phyloP scores from a whole-genome alignment of 2,329 filamentous ascomycete species.

The Fusarium brevicatenulatum region DNA sequence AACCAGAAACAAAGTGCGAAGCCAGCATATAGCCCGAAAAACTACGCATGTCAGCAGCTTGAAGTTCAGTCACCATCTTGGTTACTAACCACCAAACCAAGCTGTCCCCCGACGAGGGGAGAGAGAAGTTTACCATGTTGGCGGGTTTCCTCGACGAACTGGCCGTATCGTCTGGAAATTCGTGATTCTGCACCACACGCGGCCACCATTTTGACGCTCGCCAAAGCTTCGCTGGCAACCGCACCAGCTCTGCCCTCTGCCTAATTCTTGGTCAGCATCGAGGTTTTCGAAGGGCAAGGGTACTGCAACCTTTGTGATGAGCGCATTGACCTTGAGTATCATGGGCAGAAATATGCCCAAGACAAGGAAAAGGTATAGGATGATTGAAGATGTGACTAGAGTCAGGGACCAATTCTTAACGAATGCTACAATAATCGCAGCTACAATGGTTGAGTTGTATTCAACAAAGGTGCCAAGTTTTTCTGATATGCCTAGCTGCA shows the following conservation, averaged over 20 bases:
- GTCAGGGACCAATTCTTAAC: slow-evolving; percentile 68
- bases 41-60: slow-evolving; percentile 46
- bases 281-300: background rate
- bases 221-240: slow-evolving; percentile 69
- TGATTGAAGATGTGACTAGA: slow-evolving; percentile 65
- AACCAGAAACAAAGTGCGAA: slow-evolving; percentile 73
- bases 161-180: slow-evolving; percentile 62
- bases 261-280: slow-evolving; percentile 33
- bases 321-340: slow-evolving; percentile 62
- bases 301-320: slow-evolving; percentile 52
- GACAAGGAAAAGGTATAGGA: slow-evolving; percentile 65
- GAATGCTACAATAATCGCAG: slow-evolving; percentile 66
- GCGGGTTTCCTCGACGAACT: slow-evolving; percentile 65
- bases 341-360: slow-evolving; percentile 63
- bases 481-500: slow-evolving; percentile 74
- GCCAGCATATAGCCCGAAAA: slow-evolving; percentile 62
- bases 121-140: slow-evolving; percentile 59
- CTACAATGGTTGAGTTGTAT: slow-evolving; percentile 61
- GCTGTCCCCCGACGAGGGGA: slow-evolving; percentile 63
- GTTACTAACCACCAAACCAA: slow-evolving; percentile 54
- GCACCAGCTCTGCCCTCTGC: slow-evolving; percentile 67
- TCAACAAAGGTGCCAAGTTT: slow-evolving; percentile 70
- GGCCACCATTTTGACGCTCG: slow-evolving; percentile 69
- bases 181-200: slow-evolving; percentile 70
- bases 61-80: background rate